Evolutionary conservation across 805 yeast species (phyloP).

Genomic region (Wickerhamomyces xylosicus): DNA sequence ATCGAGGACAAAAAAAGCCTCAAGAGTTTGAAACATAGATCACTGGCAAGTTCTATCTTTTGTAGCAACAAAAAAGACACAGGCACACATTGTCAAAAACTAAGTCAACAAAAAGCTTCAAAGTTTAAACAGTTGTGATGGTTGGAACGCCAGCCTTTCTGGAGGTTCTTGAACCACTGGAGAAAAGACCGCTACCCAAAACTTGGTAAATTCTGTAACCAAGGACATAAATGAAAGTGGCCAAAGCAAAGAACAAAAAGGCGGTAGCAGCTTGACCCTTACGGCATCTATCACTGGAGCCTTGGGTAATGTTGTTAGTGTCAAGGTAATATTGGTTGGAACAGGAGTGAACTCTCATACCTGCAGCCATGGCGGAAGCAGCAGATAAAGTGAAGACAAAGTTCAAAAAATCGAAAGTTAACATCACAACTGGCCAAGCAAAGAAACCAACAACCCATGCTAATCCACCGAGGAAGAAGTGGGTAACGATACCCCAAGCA

Average conservation of each 20-base stretch:
- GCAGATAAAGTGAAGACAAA: conserved; percentile 88
- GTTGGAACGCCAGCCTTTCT: conserved; percentile 78
- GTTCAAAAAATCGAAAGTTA: conserved; percentile 76
- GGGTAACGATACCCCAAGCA: conserved; percentile 75
- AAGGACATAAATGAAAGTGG: conserved; percentile 58
- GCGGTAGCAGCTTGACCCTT: conserved; percentile 82
- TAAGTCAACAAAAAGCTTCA: too few species aligned
- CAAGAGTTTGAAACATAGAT: too few species aligned
- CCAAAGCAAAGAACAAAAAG: conserved; percentile 78
- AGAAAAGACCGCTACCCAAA: conserved; percentile 40
- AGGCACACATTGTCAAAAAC: too few species aligned
- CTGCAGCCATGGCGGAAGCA: conserved; percentile 91
- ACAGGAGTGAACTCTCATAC: conserved; percentile 82
- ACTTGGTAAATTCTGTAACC: conserved; percentile 41
- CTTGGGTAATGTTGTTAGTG: conserved; percentile 62
- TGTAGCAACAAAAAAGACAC: too few species aligned
- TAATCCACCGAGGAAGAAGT: conserved; percentile 65
- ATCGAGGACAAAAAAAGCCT: too few species aligned
- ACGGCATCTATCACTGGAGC: conserved; percentile 81
- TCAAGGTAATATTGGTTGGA: conserved; percentile 53
- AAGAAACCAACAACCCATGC: conserved; percentile 72
- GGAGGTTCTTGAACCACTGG: conserved; percentile 44
- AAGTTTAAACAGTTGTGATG: conserved; percentile 34
- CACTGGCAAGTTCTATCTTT: too few species aligned
- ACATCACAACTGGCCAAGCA: conserved; percentile 80